A percentile compares a stretch with the other conserved stretches of the same genome.
These are phyloP conservation scores for Cercospora sesami DNA, from an alignment of 2,329 filamentous ascomycete species.

Conservation along the genomic window DNA sequence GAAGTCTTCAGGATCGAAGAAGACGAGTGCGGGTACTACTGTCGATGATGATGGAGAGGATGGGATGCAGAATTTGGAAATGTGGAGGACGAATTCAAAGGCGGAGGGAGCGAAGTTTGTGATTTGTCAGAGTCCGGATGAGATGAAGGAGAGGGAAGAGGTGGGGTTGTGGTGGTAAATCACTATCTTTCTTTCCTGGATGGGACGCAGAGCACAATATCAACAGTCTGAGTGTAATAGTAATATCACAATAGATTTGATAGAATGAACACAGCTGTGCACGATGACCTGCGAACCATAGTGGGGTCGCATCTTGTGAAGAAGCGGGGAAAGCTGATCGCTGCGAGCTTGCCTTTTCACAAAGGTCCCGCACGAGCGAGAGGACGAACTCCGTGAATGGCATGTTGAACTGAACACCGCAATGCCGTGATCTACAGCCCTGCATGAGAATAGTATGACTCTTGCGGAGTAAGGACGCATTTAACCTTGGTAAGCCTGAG, in stretches of 20 bases:
- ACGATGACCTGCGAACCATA: not conserved
- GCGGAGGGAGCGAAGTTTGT: constrained; percentile 8
- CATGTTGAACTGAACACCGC: not conserved
- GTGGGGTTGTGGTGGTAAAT: not conserved
- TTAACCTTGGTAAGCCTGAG: not conserved
- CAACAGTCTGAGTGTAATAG: not conserved
- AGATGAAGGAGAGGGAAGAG: not conserved
- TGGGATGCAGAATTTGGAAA: not conserved
- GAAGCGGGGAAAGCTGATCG: not conserved
- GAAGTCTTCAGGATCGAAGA: not conserved
- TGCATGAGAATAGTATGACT: not conserved
- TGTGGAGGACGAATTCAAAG: constrained; percentile 11
- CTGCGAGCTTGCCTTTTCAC: not conserved
- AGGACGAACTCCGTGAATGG: not conserved
- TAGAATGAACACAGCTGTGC: not conserved
- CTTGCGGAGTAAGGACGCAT: not conserved
- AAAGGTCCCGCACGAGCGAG: not conserved
- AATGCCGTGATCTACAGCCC: not conserved
- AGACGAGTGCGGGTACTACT: not conserved
- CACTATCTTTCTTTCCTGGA: no score
- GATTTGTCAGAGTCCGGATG: constrained; percentile 8
- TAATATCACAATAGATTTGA: not conserved
- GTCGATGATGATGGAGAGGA: not conserved
- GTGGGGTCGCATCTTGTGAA: not conserved
- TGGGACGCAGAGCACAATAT: no score